A percentile compares a stretch with the other conserved stretches of the same genome.
These are phyloP conservation scores for Cunninghamia lanceolata DNA, from an alignment of 75 land plant genomes.

Conservation along the genomic window DNA sequence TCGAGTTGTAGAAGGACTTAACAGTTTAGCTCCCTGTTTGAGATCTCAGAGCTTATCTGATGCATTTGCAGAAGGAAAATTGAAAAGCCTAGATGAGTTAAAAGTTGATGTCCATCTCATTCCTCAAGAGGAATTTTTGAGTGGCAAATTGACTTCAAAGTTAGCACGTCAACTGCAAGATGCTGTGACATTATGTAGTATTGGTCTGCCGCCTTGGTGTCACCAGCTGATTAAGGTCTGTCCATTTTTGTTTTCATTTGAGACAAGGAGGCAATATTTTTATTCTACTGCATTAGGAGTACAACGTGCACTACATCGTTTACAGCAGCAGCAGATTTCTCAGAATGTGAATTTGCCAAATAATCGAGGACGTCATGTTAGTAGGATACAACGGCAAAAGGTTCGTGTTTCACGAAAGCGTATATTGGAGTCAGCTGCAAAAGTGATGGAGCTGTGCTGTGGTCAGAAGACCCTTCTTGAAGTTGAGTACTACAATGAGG, in stretches of 20 bases:
- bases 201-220: slow-evolving; percentile 87
- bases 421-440: slow-evolving; percentile 82
- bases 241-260: slow-evolving; percentile 88
- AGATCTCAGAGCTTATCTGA: slow-evolving; percentile 33
- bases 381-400: slow-evolving; percentile 57
- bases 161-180: slow-evolving; percentile 90
- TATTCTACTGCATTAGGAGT: slow-evolving; percentile 60
- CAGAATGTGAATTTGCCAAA: slow-evolving; percentile 23
- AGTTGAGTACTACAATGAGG: slow-evolving; percentile 82
- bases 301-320: slow-evolving; percentile 31
- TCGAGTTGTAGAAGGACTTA: slow-evolving; percentile 68
- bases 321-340: slow-evolving; percentile 31
- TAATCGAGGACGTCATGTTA: slow-evolving; percentile 37
- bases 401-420: slow-evolving; percentile 59
- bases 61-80: slow-evolving; percentile 70
- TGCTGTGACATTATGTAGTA: slow-evolving; percentile 46
- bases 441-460: slow-evolving; percentile 67
- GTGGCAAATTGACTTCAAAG: slow-evolving; percentile 80
- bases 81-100: slow-evolving; percentile 41
- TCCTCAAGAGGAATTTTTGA: slow-evolving; percentile 67
- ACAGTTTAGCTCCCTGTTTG: slow-evolving; percentile 46
- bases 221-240: slow-evolving; percentile 59
- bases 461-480: slow-evolving; percentile 54
- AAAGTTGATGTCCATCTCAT: slow-evolving; percentile 34
- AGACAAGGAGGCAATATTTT: slow-evolving; percentile 75